These are phyloP conservation scores for Kurtzmaniella cleridarum DNA, from an alignment of 805 yeast species.

Conservation along the genomic window DNA sequence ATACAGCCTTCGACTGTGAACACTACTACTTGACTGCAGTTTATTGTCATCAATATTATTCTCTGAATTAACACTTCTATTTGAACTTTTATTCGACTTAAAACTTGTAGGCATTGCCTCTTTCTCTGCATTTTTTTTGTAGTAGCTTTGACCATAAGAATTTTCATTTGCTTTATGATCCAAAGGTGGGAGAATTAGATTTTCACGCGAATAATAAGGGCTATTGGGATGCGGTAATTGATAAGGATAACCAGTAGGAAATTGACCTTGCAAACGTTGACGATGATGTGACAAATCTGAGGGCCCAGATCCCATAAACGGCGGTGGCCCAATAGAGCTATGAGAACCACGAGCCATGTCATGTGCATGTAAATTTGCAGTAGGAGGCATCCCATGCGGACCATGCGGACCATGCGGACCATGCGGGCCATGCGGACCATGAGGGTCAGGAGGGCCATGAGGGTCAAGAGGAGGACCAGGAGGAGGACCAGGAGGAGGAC, in stretches of 20 bases:
- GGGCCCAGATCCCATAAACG: background rate
- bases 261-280: background rate
- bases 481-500: conserved; percentile 6
- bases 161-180: background rate
- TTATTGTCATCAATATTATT: too few species aligned
- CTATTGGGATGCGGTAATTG: background rate
- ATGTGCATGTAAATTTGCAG: background rate
- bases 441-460: conserved; percentile 5
- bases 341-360: background rate
- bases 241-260: background rate
- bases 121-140: background rate
- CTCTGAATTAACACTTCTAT: too few species aligned
- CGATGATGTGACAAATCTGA: background rate
- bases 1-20: too few species aligned
- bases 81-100: too few species aligned
- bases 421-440: conserved; percentile 6
- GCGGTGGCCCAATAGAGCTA: background rate
- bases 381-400: conserved; percentile 1
- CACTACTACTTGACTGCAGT: too few species aligned
- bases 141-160: too few species aligned
- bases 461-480: conserved; percentile 8
- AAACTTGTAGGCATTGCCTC: background rate
- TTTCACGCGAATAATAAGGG: background rate
- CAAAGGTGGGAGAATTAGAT: conserved; percentile 1
- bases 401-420: conserved; percentile 5